Base-by-base conservation (phyloP, 176 grass and related monocot genomes). In the Oryza glumipatula region DNA sequence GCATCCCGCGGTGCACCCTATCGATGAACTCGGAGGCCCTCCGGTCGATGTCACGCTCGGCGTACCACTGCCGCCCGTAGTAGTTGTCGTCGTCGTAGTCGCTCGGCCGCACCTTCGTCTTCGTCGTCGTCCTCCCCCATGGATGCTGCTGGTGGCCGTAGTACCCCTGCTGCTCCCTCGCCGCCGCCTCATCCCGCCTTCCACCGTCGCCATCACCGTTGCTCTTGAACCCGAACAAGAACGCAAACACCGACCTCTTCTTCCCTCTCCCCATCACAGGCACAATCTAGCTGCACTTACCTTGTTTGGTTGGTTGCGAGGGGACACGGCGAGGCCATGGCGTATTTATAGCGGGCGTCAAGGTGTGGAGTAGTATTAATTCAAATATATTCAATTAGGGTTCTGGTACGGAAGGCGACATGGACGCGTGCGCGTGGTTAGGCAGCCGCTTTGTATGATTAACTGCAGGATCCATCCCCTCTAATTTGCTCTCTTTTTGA, bases 11-110 rank as follows among this genome's bases (percentile, higher is more conserved):
- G 83, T 78, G 88, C 45, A 90, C 79, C 74, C 60, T 82, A 43
- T 79, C 60, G 67, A 90, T 90, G 88, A 78, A 90, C 47, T 90
- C 88, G 4, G 83, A n/a, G 3, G 83, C 83, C 67, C 63, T 82
- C 60, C 60, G 24, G 74, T 90, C 26, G 83, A 90, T 86, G 73
- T 90, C 21, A 26, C 68, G 83, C 0, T 90, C 83, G 14, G 88
- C 88, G 36, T 82, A 90, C 88, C 83, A 86, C 4, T 78, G 61
- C 1, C 69, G 83, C 14, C 78, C 45, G 3, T 89, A 63, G 73
- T 90, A 86, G 32, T 86, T 21, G 43, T 86, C 60, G 32, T 77
- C 35, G 24, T 90, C 88, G 35, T 90, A 67, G 17, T 90, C 88
- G 79, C 88, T 90, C 33, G 83, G 78, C 67, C 88, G 73, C 36